Evolutionary conservation across 805 yeast species (phyloP).

Genomic region (Wickerhamiella parazyma): DNA sequence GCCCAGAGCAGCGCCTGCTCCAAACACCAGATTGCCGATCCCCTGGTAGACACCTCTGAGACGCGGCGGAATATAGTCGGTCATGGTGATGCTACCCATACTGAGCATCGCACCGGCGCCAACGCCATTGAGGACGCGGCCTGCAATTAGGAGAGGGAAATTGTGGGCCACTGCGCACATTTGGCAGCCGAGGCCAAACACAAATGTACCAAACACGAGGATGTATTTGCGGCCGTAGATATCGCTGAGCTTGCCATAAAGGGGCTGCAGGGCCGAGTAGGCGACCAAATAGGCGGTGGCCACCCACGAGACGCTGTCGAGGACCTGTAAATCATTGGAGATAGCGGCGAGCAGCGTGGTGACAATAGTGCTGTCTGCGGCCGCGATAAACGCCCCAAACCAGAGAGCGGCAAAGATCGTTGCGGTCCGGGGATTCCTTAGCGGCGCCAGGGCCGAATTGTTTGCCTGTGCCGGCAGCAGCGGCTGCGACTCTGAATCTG

Average conservation of each 20-base stretch:
- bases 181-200: slow-evolving; percentile 36
- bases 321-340: slow-evolving; percentile 43
- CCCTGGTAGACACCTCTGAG: slow-evolving; percentile 78
- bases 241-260: slow-evolving; percentile 59
- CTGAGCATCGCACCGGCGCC: slow-evolving; percentile 88
- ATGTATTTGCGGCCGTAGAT: slow-evolving; percentile 33
- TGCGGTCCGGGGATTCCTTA: background rate
- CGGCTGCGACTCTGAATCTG: background rate
- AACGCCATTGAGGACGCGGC: slow-evolving; percentile 68
- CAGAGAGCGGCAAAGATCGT: slow-evolving; percentile 15
- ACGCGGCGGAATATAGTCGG: slow-evolving; percentile 64
- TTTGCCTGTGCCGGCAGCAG: background rate
- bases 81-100: slow-evolving; percentile 57
- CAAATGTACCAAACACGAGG: slow-evolving; percentile 29
- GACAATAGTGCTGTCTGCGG: slow-evolving; percentile 47
- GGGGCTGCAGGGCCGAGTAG: slow-evolving; percentile 59
- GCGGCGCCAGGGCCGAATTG: background rate
- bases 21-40: slow-evolving; percentile 59
- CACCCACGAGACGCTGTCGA: slow-evolving; percentile 48
- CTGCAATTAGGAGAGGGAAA: slow-evolving; percentile 50
- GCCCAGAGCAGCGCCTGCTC: slow-evolving; percentile 64
- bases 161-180: slow-evolving; percentile 39
- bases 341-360: slow-evolving; percentile 45
- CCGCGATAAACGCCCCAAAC: slow-evolving; percentile 32
- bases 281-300: slow-evolving; percentile 60